Evolutionary conservation across 1,284 basidiomycete genomes (phyloP), one percentile per base, ranked within the genome.

Genomic region (Ceraceosorus guamensis): DNA sequence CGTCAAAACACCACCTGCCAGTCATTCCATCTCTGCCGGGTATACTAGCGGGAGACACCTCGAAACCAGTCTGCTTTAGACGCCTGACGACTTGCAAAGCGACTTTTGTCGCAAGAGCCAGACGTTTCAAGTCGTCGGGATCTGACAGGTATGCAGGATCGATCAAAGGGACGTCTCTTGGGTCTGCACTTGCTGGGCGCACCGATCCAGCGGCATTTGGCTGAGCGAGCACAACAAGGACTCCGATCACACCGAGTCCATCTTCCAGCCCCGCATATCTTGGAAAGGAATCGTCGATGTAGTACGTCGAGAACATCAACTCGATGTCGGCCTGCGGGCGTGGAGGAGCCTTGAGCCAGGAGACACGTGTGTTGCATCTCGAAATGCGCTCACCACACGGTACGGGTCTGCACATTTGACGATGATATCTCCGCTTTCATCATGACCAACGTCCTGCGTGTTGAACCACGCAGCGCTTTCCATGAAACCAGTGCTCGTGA

Each of bases 381-480:
- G 55, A 53, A 31, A 58, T 49, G 48, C 55, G 6, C 46, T 35
- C 6, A 58, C 34, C 5, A 45, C 30, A 8, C n/a, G 13, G n/a
- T 45, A 44, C 6, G 46, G 44, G 49, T 59, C 49, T 7, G 30
- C 44, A 24, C 53, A 55, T 7, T 55, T 31, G 4, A 59, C n/a
- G 8, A 44, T 37, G 11, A 59, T 11, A 4, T n/a, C 18, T 14
- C 32, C 34, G 8, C 31, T 33, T 8, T 14, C 41, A 11, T 31
- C n/a, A n/a, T 31, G 8, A n/a, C 11, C 39, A 11, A 53, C 31
- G 18, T 59, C 34, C 13, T 49, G n/a, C 8, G 53, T 57, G 18
- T n/a, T 34, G 13, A 59, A 39, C 33, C 39, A 59, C 13, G 52
- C 52, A 32, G 46, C 48, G 18, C 46, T 37, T 41, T 59, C 57